A percentile compares a stretch with the other conserved stretches of the same genome.
Conservation (phyloP, 2,329 filamentous ascomycete genomes). For the Aspergillus pseudonomiae region DNA sequence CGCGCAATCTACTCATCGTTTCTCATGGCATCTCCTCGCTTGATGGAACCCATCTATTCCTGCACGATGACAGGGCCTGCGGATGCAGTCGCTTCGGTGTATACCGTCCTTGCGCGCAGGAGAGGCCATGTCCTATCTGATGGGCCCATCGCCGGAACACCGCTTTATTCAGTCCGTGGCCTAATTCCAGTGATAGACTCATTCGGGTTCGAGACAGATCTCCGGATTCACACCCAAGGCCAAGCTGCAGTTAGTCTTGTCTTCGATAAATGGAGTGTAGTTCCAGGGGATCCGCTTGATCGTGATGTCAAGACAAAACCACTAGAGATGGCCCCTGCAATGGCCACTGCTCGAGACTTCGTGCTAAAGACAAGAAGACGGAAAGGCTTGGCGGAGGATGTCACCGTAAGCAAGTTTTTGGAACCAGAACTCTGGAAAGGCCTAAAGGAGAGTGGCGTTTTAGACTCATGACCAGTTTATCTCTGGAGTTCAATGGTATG, state of each 20-base stretch:
- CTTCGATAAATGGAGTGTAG: slow-evolving; percentile 94
- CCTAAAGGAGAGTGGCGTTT: slow-evolving; percentile 82
- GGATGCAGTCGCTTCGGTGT: slow-evolving; percentile 83
- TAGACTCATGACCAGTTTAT: slow-evolving; percentile 60
- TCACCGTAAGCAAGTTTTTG: slow-evolving; percentile 92
- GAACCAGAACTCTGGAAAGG: slow-evolving; percentile 91
- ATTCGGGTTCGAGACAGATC: slow-evolving; percentile 96
- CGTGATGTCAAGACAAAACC: slow-evolving; percentile 79
- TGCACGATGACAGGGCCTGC: slow-evolving; percentile 92
- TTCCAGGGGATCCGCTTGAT: slow-evolving; percentile 93
- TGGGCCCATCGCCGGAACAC: slow-evolving; percentile 89
- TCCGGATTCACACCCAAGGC: slow-evolving; percentile 93
- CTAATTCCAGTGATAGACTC: slow-evolving; percentile 94
- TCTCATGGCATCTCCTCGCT: slow-evolving; percentile 90
- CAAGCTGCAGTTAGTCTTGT: slow-evolving; percentile 87
- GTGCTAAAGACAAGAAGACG: slow-evolving; percentile 91
- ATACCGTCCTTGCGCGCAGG: slow-evolving; percentile 86
- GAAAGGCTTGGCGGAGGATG: slow-evolving; percentile 94
- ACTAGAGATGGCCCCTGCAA: slow-evolving; percentile 82
- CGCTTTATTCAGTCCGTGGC: slow-evolving; percentile 87
- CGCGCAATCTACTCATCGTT: slow-evolving; percentile 95
- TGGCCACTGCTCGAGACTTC: slow-evolving; percentile 92
- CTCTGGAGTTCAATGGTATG: not conserved
- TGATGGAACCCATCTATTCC: slow-evolving; percentile 96
- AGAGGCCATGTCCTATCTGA: slow-evolving; percentile 94